A percentile compares a stretch with the other conserved stretches of the same genome.
Conservation (phyloP, 2,329 filamentous ascomycete species). For the Scedosporium apiospermum region DNA sequence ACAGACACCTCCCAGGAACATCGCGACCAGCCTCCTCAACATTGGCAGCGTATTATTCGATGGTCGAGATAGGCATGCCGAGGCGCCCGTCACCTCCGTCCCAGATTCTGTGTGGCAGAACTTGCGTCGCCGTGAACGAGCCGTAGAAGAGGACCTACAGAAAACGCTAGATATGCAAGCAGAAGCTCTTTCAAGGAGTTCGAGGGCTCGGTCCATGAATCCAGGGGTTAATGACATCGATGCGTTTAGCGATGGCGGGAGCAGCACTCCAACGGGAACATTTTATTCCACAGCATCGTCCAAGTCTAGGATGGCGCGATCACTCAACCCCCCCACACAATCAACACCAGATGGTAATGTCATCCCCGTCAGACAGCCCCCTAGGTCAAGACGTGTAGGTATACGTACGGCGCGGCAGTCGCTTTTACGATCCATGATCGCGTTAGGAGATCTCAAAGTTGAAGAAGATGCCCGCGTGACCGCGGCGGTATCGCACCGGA, state of each 20-base stretch:
- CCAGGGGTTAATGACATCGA: conserved; percentile 15
- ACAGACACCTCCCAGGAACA: conserved; percentile 1
- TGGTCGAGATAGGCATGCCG: conserved; percentile 13
- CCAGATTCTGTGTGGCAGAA: conserved; percentile 37
- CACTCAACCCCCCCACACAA: conserved; percentile 29
- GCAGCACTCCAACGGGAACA: conserved; percentile 29
- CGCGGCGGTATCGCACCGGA: conserved; percentile 45
- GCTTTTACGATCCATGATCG: conserved; percentile 52
- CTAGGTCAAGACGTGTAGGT: conserved; percentile 36
- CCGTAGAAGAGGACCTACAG: conserved; percentile 37
- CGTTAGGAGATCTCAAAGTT: conserved; percentile 54
- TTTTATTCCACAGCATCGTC: conserved; percentile 29
- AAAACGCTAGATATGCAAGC: conserved; percentile 39
- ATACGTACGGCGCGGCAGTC: conserved; percentile 55
- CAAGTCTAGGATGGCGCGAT: conserved; percentile 28
- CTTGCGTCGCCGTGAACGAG: conserved; percentile 34
- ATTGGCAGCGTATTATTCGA: conserved; percentile 29
- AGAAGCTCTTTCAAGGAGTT: conserved; percentile 14
- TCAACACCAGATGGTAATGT: conserved; percentile 36
- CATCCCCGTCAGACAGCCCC: conserved; percentile 52
- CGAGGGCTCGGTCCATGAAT: not conserved
- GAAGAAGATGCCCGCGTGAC: conserved; percentile 57
- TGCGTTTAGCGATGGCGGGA: conserved; percentile 25
- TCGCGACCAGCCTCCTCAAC: conserved; percentile 9
- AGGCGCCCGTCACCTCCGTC: conserved; percentile 16